Percentiles rank a stretch among this genome's conserved stretches.
Evolutionary conservation across 305 asterid genomes (phyloP).

Genomic region (Fraxinus sp.): DNA sequence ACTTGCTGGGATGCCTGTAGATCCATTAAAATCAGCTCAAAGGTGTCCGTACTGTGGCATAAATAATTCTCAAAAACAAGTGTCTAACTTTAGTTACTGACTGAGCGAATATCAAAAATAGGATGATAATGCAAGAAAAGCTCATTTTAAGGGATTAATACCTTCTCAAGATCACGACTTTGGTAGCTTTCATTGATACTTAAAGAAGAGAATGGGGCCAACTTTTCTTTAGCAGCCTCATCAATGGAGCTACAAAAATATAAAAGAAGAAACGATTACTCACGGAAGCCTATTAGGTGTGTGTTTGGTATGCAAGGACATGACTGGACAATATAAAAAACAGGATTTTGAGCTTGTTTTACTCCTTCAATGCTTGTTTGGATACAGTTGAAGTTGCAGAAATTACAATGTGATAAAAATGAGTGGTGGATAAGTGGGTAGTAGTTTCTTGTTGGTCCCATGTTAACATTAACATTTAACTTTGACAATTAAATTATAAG

Average conservation of each 20-base stretch:
- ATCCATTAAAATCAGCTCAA: slow-evolving; percentile 17
- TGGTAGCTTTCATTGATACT: slow-evolving; percentile 85
- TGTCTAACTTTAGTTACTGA: neutral
- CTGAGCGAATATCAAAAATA: neutral
- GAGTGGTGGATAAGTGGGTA: neutral
- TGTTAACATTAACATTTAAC: neutral
- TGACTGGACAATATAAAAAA: neutral
- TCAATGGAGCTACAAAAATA: slow-evolving; percentile 62
- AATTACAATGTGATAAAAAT: neutral
- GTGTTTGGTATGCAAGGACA: neutral
- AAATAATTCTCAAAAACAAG: neutral
- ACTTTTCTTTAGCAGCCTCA: slow-evolving; percentile 74
- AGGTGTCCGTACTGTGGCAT: neutral
- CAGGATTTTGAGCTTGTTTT: neutral
- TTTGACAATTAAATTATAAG: neutral
- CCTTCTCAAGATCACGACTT: slow-evolving; percentile 99
- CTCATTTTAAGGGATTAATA: slow-evolving; percentile 16
- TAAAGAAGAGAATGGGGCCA: slow-evolving; percentile 70
- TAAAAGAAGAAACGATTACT: slow-evolving; percentile 20
- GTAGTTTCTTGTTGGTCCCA: neutral
- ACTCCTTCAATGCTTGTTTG: neutral
- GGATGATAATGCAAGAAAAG: neutral
- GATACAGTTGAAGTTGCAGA: neutral
- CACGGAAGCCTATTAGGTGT: slow-evolving; percentile 7
- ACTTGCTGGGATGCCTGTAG: slow-evolving; percentile 85